These are phyloP conservation scores for Furcasterigmium furcatum DNA, from an alignment of 2,329 filamentous ascomycete genomes.

Conservation along the genomic window DNA sequence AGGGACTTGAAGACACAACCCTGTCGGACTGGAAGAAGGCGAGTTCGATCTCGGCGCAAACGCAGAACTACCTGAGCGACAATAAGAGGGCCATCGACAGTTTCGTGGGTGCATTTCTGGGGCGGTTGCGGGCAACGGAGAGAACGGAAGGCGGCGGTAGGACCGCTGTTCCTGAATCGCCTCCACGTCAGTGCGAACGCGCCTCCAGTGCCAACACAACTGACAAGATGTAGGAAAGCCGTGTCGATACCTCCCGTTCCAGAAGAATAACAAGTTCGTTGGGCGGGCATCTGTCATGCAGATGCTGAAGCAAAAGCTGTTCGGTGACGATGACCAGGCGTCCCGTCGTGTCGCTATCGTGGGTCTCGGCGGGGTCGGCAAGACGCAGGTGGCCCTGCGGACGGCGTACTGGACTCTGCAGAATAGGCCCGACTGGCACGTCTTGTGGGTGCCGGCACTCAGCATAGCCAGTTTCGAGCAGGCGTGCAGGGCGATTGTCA, in stretches of 20 bases:
- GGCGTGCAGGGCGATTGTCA: slow-evolving; percentile 29
- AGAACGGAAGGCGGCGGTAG: not conserved
- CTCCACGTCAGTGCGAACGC: too few relatives aligned
- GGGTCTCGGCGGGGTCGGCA: slow-evolving; percentile 36
- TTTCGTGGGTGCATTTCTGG: too few relatives aligned
- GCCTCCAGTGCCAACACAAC: too few relatives aligned
- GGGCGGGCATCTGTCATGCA: not conserved
- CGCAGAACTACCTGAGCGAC: too few relatives aligned
- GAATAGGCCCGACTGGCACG: slow-evolving; percentile 26
- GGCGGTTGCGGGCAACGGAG: not conserved
- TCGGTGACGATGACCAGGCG: not conserved
- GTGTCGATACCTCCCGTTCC: not conserved
- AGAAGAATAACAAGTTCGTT: not conserved
- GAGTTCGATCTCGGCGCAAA: too few relatives aligned
- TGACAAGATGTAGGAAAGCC: not conserved
- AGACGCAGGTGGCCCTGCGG: slow-evolving; percentile 27
- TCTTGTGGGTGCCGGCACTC: slow-evolving; percentile 41
- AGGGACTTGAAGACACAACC: too few relatives aligned
- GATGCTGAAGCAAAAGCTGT: not conserved
- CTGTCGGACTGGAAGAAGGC: too few relatives aligned
- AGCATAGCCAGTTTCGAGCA: slow-evolving; percentile 17
- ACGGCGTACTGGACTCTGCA: slow-evolving; percentile 14
- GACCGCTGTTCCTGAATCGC: too few relatives aligned
- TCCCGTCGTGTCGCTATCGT: slow-evolving; percentile 22
- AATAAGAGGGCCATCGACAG: too few relatives aligned